phyloP scores from a whole-genome alignment of 2,329 filamentous ascomycete species.

The Fusarium albosuccineum region DNA sequence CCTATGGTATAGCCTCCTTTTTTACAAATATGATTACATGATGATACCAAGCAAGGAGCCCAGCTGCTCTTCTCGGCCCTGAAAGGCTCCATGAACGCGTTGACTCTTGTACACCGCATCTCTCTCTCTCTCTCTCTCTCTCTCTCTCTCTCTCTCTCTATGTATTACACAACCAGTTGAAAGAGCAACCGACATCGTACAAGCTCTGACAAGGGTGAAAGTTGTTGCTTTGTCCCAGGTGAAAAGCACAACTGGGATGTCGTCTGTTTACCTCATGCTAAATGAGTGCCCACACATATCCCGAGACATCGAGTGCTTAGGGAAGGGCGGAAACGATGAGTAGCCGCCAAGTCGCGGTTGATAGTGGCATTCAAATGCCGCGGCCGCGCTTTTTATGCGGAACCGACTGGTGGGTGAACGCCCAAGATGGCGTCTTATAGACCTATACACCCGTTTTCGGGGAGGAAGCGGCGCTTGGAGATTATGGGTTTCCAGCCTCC shows the following conservation, averaged over 20 bases:
- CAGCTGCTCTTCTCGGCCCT: not conserved
- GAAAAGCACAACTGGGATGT: not conserved
- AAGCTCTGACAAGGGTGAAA: slow-evolving; percentile 2
- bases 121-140: not conserved
- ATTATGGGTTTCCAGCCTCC: not conserved
- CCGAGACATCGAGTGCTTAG: not conserved
- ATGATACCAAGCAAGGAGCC: not conserved
- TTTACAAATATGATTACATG: slow-evolving; percentile 30
- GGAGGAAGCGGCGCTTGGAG: slow-evolving; percentile 16
- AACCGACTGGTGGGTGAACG: slow-evolving; percentile 10
- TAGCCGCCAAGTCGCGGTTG: slow-evolving; percentile 1
- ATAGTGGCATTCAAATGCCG: slow-evolving; percentile 11
- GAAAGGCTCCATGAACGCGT: slow-evolving; percentile 4
- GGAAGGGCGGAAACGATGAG: not conserved
- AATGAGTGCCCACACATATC: not conserved
- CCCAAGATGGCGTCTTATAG: slow-evolving; percentile 23
- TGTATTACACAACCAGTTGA: slow-evolving; percentile 4
- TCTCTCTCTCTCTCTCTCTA: too few relatives aligned
- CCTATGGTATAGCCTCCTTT: slow-evolving; percentile 15
- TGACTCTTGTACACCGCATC: not conserved
- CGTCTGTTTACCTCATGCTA: not conserved
- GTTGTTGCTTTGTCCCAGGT: slow-evolving; percentile 7
- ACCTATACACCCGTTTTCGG: slow-evolving; percentile 1
- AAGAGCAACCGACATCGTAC: slow-evolving; percentile 5
- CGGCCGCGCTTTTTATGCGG: slow-evolving; percentile 2